phyloP scores from a whole-genome alignment of 2,329 filamentous ascomycete species.

The Trematosphaeria pertusa region DNA sequence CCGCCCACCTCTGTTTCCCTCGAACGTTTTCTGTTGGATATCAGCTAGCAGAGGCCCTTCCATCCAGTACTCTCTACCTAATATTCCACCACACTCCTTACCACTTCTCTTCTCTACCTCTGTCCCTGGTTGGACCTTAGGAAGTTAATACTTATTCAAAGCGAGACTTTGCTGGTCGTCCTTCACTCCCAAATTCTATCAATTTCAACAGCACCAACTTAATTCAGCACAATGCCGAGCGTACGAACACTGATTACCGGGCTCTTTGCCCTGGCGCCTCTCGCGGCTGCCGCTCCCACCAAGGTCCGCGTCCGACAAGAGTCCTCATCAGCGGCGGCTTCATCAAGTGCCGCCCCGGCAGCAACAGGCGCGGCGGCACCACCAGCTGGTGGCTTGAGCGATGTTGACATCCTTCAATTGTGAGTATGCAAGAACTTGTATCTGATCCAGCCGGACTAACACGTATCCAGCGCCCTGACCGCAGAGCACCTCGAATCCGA shows the following conservation, averaged over 20 bases:
- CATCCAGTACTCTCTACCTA: conserved; percentile 43
- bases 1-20: conserved; percentile 44
- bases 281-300: conserved; percentile 41
- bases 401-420: conserved; percentile 63
- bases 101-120: conserved; percentile 39
- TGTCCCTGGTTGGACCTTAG: conserved; percentile 51
- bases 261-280: conserved; percentile 44
- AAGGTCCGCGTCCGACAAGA: conserved; percentile 34
- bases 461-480: conserved; percentile 67
- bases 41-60: conserved; percentile 40
- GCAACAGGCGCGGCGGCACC: conserved; percentile 24
- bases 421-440: conserved; percentile 43
- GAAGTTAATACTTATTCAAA: conserved; percentile 47
- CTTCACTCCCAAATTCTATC: conserved; percentile 27
- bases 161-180: conserved; percentile 48
- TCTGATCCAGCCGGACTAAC: conserved; percentile 42
- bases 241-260: conserved; percentile 44
- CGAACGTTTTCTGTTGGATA: conserved; percentile 46
- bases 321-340: conserved; percentile 11
- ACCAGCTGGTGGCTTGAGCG: conserved; percentile 46
- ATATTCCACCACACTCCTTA: conserved; percentile 47
- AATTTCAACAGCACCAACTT: conserved; percentile 30
- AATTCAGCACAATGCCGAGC: conserved; percentile 48
- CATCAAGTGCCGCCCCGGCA: conserved; percentile 6
- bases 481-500: conserved; percentile 76